These are phyloP conservation scores for Rhytidhysteron rufulum DNA, from an alignment of 2,329 filamentous ascomycete species.

Conservation along the genomic window DNA sequence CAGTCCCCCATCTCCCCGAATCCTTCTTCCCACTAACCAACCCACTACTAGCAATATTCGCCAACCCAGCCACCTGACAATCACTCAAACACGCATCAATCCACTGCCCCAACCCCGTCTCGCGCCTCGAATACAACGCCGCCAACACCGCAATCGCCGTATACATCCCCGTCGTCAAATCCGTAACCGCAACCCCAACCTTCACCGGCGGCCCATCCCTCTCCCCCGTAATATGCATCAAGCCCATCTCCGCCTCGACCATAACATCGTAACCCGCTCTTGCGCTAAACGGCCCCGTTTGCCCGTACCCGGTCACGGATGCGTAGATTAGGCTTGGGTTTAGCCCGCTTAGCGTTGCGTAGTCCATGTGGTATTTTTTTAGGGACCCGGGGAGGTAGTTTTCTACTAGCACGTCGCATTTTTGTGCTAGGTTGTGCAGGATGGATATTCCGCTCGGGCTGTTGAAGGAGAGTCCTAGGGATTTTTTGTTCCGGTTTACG, in stretches of 20 bases:
- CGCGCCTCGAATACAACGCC: slow-evolving; percentile 70
- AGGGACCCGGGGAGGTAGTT: slow-evolving; percentile 90
- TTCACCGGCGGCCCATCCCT: slow-evolving; percentile 89
- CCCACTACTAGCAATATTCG: slow-evolving; percentile 88
- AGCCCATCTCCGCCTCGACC: slow-evolving; percentile 95
- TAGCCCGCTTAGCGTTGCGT: slow-evolving; percentile 69
- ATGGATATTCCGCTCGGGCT: slow-evolving; percentile 77
- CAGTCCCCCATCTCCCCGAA: slow-evolving; percentile 88
- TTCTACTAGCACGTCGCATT: slow-evolving; percentile 90
- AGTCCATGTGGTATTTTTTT: slow-evolving; percentile 87
- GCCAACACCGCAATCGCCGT: slow-evolving; percentile 94
- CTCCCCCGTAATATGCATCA: slow-evolving; percentile 96
- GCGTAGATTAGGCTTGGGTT: slow-evolving; percentile 89
- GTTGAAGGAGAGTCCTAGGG: slow-evolving; percentile 84
- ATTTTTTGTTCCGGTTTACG: slow-evolving; percentile 97
- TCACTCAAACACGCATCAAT: slow-evolving; percentile 89
- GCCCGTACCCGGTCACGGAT: slow-evolving; percentile 93
- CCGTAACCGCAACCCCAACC: slow-evolving; percentile 95
- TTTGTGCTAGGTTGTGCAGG: slow-evolving; percentile 74
- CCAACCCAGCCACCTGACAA: slow-evolving; percentile 85
- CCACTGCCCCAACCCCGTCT: slow-evolving; percentile 79
- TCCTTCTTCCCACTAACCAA: slow-evolving; percentile 85
- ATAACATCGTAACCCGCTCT: slow-evolving; percentile 97
- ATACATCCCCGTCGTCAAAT: slow-evolving; percentile 91
- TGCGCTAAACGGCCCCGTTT: slow-evolving; percentile 82